Conservation (phyloP, 2,329 filamentous ascomycete genomes). For the Ophiosphaerella herpotricha region DNA sequence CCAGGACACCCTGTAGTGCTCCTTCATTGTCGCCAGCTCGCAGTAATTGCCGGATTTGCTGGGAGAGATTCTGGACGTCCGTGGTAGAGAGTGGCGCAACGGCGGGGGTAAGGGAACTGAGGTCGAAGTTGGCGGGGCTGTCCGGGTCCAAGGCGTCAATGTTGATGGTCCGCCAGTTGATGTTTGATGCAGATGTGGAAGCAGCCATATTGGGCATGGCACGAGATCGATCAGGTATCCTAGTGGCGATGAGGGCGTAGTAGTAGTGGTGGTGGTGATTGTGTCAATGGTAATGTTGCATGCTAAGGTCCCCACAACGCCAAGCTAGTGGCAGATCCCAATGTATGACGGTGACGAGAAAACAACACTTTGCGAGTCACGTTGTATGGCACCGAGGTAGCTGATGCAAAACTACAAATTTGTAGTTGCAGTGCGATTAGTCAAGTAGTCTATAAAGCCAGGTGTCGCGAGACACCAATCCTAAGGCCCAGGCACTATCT, state of each 20-base stretch:
- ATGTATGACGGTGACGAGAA: slow-evolving; percentile 12
- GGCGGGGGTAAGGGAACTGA: slow-evolving; percentile 78
- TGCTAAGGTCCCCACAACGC: slow-evolving; percentile 30
- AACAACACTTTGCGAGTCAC: slow-evolving; percentile 5
- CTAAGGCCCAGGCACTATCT: slow-evolving; percentile 40
- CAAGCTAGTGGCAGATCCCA: slow-evolving; percentile 18
- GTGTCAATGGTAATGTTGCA: background rate
- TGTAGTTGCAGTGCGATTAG: slow-evolving; percentile 8
- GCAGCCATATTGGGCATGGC: slow-evolving; percentile 45
- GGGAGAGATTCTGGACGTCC: slow-evolving; percentile 76
- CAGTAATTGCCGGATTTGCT: slow-evolving; percentile 85
- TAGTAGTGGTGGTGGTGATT: background rate
- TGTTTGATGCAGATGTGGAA: slow-evolving; percentile 19
- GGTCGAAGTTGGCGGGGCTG: slow-evolving; percentile 88
- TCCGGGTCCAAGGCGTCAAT: slow-evolving; percentile 90
- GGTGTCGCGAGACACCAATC: slow-evolving; percentile 40
- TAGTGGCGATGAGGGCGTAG: slow-evolving; percentile 13
- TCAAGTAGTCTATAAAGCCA: slow-evolving; percentile 44
- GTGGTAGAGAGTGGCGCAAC: slow-evolving; percentile 74
- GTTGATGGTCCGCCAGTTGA: slow-evolving; percentile 87
- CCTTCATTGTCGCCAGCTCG: slow-evolving; percentile 86
- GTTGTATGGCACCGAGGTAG: no score
- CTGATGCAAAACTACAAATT: slow-evolving; percentile 16
- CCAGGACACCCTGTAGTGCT: slow-evolving; percentile 79
- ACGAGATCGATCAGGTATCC: no score